Evolutionary conservation across 495 filamentous ascomycete species (phyloP).

Genomic region (Hypoxylon fragiforme): DNA sequence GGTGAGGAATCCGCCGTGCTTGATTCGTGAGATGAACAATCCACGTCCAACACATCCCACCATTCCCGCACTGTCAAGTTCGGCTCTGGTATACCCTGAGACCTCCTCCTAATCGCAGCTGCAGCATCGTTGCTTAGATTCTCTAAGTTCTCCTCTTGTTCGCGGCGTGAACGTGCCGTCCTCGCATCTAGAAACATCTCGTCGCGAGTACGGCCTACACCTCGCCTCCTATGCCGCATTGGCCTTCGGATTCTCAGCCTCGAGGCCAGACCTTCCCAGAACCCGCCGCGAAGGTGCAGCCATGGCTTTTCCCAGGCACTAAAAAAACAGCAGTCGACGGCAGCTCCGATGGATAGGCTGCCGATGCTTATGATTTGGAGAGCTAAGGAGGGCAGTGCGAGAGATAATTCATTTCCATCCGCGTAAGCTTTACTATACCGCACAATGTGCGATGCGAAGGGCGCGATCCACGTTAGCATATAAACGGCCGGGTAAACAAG

Average conservation of each 20-base stretch:
- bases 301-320: slow-evolving; percentile 68
- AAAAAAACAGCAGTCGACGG: slow-evolving; percentile 70
- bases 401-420: slow-evolving; percentile 18
- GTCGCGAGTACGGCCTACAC: slow-evolving; percentile 45
- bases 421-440: slow-evolving; percentile 58
- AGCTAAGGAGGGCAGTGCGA: slow-evolving; percentile 42
- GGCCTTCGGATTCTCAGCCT: slow-evolving; percentile 18
- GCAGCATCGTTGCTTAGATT: slow-evolving; percentile 6
- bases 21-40: not conserved
- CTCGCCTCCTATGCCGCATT: slow-evolving; percentile 14
- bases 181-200: slow-evolving; percentile 51
- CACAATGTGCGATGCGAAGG: slow-evolving; percentile 64
- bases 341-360: slow-evolving; percentile 62
- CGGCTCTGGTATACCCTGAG: slow-evolving; percentile 1
- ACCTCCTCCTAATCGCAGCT: slow-evolving; percentile 26
- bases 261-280: slow-evolving; percentile 39
- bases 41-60: slow-evolving; percentile 44
- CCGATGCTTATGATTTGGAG: slow-evolving; percentile 59
- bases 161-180: slow-evolving; percentile 46
- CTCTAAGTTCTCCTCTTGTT: slow-evolving; percentile 47
- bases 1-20: not conserved
- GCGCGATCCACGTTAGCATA: slow-evolving; percentile 71
- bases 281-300: slow-evolving; percentile 58
- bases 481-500: slow-evolving; percentile 75
- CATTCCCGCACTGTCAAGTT: slow-evolving; percentile 31